Evolutionary conservation across 2,329 filamentous ascomycete species (phyloP).

Genomic region (Aspergillus neoniger): DNA sequence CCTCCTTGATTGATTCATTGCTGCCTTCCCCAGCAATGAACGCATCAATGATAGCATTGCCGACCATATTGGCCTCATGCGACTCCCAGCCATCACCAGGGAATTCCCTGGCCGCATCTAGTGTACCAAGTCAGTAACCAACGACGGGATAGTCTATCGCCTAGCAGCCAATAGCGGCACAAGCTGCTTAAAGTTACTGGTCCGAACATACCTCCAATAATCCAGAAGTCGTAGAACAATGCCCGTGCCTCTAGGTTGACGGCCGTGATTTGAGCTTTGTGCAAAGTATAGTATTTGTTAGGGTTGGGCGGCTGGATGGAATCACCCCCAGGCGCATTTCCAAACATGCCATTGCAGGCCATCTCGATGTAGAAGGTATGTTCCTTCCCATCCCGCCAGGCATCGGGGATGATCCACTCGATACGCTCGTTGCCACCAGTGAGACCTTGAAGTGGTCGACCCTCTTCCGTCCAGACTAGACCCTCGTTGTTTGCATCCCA

Average conservation of each 20-base stretch:
- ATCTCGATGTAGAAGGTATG: conserved; percentile 96
- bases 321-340: conserved; percentile 81
- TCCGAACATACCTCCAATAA: conserved; percentile 61
- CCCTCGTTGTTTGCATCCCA: conserved; percentile 96
- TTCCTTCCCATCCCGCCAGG: conserved; percentile 79
- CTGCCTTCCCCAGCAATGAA: conserved; percentile 77
- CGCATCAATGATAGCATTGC: conserved; percentile 84
- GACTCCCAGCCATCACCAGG: conserved; percentile 84
- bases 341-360: conserved; percentile 99
- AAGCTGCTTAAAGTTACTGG: not conserved
- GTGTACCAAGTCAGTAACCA: not conserved
- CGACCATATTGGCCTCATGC: conserved; percentile 79
- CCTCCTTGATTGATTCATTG: conserved; percentile 73
- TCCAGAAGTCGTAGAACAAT: conserved; percentile 91
- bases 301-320: conserved; percentile 84
- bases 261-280: conserved; percentile 80
- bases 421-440: conserved; percentile 85
- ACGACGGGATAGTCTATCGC: too few species aligned
- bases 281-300: conserved; percentile 76
- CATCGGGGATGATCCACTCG: conserved; percentile 86
- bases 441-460: conserved; percentile 86
- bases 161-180: not conserved
- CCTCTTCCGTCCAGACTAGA: conserved; percentile 88
- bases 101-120: conserved; percentile 87
- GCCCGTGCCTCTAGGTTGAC: conserved; percentile 83